phyloP scores from a whole-genome alignment of 768 basidiomycete genomes.

The Trametes sanguinea region DNA sequence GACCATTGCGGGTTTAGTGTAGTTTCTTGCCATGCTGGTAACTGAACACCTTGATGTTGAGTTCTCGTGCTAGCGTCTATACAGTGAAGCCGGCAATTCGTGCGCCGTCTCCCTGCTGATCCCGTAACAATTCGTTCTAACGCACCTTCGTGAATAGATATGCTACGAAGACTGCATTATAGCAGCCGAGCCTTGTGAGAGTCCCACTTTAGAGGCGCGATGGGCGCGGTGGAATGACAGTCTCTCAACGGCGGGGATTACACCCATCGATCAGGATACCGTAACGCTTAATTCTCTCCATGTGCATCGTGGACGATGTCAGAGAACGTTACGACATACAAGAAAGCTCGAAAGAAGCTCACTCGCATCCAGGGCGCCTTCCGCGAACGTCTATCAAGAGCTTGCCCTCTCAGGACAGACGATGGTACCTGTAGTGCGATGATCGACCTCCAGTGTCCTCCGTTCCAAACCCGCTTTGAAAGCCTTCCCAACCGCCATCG shows the following conservation, averaged over 20 bases:
- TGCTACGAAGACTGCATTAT: too few species aligned
- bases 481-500: neutral
- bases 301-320: neutral
- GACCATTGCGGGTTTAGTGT: neutral
- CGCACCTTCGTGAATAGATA: neutral
- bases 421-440: slow-evolving; percentile 10
- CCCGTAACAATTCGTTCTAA: neutral
- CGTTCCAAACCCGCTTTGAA: neutral
- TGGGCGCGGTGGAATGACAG: neutral
- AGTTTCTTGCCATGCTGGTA: slow-evolving; percentile 11
- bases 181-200: neutral
- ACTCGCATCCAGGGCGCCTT: neutral
- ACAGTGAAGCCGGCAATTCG: neutral
- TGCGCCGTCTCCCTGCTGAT: neutral
- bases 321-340: neutral
- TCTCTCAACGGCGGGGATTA: neutral
- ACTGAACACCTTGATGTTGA: neutral
- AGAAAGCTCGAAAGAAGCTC: neutral
- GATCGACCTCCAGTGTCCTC: neutral
- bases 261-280: neutral
- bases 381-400: neutral
- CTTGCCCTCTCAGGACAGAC: neutral
- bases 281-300: neutral
- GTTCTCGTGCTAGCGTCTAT: slow-evolving; percentile 3
- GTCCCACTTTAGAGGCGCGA: neutral